These are phyloP conservation scores for Allantophomopsis lycopodina DNA, from an alignment of 2,329 filamentous ascomycete species.

Conservation along the genomic window DNA sequence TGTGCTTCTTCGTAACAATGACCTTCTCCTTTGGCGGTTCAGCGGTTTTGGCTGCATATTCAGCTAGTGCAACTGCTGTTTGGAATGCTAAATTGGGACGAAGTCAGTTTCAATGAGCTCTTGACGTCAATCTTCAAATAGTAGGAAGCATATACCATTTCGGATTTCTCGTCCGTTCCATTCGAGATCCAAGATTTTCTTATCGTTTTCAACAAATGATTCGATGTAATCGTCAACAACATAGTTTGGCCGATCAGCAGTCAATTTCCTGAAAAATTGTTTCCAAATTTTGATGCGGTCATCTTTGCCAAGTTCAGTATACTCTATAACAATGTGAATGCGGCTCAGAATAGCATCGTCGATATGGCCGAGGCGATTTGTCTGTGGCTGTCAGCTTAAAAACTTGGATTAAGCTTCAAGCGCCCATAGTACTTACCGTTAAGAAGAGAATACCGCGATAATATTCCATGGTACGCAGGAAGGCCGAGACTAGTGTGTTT, in stretches of 20 bases:
- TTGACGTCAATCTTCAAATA: background rate
- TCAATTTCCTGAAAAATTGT: conserved; percentile 10
- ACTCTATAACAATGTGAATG: conserved; percentile 21
- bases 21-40: too few species aligned
- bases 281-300: conserved; percentile 16
- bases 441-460: conserved; percentile 27
- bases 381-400: conserved; percentile 2
- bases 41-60: conserved; percentile 3
- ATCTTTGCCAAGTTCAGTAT: conserved; percentile 12
- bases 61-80: conserved; percentile 11
- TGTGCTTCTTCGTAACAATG: too few species aligned
- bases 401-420: too few species aligned
- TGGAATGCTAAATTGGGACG: conserved; percentile 7
- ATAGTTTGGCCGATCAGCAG: conserved; percentile 7
- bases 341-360: conserved; percentile 24
- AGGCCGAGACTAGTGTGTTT: conserved; percentile 21
- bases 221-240: background rate
- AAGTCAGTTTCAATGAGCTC: too few species aligned
- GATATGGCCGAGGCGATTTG: conserved; percentile 23
- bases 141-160: conserved; percentile 5
- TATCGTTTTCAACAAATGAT: too few species aligned
- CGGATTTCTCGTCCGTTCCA: conserved; percentile 16
- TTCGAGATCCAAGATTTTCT: conserved; percentile 7
- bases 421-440: conserved; percentile 10
- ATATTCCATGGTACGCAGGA: conserved; percentile 25